phyloP scores from a whole-genome alignment of 176 grass and related monocot species.

The Microstegium vimineum region DNA sequence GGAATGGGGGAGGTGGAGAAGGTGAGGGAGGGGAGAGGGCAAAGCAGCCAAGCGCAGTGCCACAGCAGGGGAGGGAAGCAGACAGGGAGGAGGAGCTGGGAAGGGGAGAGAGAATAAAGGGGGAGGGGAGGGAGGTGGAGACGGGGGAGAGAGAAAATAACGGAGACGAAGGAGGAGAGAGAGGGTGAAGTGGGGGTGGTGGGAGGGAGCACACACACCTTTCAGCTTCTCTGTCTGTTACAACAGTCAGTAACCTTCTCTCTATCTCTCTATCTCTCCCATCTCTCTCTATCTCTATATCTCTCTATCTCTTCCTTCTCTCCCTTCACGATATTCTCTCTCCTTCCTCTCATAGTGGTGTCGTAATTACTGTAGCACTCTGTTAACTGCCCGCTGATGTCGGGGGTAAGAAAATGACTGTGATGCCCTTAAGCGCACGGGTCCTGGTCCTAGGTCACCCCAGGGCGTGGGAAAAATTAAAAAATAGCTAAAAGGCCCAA shows the following conservation, averaged over 20 bases:
- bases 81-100: slow-evolving; percentile 31
- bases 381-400: not conserved
- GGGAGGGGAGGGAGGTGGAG: not conserved
- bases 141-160: slow-evolving; percentile 34
- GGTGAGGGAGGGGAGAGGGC: not conserved
- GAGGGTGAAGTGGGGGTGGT: slow-evolving; percentile 6
- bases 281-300: too few species aligned
- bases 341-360: not conserved
- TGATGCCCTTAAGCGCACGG: not conserved
- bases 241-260: slow-evolving; percentile 22
- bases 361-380: not conserved
- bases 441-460: not conserved
- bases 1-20: slow-evolving; percentile 5
- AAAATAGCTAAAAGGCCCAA: too few species aligned
- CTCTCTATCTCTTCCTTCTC: not conserved
- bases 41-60: not conserved
- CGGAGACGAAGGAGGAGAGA: not conserved
- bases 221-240: slow-evolving; percentile 29
- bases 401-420: not conserved
- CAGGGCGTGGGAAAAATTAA: not conserved
- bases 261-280: too few species aligned
- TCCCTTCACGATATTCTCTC: not conserved
- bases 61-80: slow-evolving; percentile 27
- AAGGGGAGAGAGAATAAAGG: too few species aligned
- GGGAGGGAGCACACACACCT: slow-evolving; percentile 36